A percentile compares a stretch with the other conserved stretches of the same genome.
phyloP scores from a whole-genome alignment of 345 rosid genomes.

The Erucastrum elatum region DNA sequence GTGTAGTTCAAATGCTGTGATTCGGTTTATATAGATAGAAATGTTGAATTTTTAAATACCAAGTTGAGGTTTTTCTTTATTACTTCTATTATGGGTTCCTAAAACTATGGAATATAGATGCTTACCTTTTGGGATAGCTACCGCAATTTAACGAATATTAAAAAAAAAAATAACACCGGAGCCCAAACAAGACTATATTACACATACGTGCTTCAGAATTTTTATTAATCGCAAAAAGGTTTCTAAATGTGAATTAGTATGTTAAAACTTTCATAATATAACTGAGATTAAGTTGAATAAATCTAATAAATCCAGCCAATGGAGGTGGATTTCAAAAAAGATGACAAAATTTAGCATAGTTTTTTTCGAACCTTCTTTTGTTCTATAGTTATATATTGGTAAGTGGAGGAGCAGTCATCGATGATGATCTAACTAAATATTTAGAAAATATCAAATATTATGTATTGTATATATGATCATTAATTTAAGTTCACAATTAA shows the following conservation, averaged over 20 bases:
- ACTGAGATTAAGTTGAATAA: neutral
- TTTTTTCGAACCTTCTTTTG: too few species aligned
- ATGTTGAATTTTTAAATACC: neutral
- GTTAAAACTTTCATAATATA: neutral
- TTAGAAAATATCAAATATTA: too few species aligned
- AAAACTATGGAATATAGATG: neutral
- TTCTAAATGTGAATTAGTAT: neutral
- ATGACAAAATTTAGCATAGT: too few species aligned
- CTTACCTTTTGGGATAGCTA: constrained; percentile 7
- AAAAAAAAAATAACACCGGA: neutral
- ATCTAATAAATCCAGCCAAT: neutral
- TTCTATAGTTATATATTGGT: neutral
- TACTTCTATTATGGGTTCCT: constrained; percentile 15
- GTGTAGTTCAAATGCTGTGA: constrained; percentile 2
- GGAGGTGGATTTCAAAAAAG: neutral
- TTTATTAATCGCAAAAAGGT: neutral
- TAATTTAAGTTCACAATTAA: neutral
- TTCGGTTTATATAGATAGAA: constrained; percentile 30
- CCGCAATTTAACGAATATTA: constrained; percentile 3
- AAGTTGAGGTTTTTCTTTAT: neutral
- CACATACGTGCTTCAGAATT: neutral
- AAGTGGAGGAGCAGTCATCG: neutral
- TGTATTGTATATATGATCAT: neutral
- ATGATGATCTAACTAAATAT: too few species aligned
- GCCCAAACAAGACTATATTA: neutral